phyloP scores from a whole-genome alignment of 176 grass and related monocot species.

The Oropetium thomaeum region DNA sequence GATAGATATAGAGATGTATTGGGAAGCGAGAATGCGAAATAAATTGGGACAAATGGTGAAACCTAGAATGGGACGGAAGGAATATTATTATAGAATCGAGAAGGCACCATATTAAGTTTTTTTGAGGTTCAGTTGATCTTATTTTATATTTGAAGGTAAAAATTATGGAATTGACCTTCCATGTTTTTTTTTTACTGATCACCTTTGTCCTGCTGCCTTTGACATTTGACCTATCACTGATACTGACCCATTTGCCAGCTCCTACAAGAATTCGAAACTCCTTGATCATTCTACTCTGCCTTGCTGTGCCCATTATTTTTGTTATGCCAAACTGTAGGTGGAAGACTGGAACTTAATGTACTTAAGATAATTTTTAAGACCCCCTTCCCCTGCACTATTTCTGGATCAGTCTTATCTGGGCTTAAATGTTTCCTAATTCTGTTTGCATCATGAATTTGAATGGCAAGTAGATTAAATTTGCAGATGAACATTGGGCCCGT shows the following conservation, averaged over 20 bases:
- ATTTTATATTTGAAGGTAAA: not conserved
- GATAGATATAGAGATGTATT: too few relatives aligned
- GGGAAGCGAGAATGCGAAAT: too few relatives aligned
- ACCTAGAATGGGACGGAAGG: too few relatives aligned
- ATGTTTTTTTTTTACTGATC: constrained; percentile 8
- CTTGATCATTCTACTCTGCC: not conserved
- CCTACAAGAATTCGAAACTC: not conserved
- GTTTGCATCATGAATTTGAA: not conserved
- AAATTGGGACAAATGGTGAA: too few relatives aligned
- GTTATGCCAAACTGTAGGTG: not conserved
- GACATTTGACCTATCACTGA: constrained; percentile 7
- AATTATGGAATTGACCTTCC: not conserved
- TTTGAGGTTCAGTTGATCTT: not conserved
- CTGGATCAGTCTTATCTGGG: not conserved
- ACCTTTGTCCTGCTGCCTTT: not conserved
- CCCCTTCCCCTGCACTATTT: not conserved
- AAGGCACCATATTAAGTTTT: constrained; percentile 1
- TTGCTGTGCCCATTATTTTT: not conserved
- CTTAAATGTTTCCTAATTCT: not conserved
- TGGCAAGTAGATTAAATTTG: not conserved
- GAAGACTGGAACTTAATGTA: too few relatives aligned
- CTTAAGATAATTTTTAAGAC: not conserved
- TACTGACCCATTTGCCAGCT: not conserved
- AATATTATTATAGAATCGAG: not conserved
- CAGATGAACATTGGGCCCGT: not conserved